Percentiles rank a stretch among this genome's conserved stretches.
Conservation (phyloP, 306 rosid species). For the Lablab purpureus region DNA sequence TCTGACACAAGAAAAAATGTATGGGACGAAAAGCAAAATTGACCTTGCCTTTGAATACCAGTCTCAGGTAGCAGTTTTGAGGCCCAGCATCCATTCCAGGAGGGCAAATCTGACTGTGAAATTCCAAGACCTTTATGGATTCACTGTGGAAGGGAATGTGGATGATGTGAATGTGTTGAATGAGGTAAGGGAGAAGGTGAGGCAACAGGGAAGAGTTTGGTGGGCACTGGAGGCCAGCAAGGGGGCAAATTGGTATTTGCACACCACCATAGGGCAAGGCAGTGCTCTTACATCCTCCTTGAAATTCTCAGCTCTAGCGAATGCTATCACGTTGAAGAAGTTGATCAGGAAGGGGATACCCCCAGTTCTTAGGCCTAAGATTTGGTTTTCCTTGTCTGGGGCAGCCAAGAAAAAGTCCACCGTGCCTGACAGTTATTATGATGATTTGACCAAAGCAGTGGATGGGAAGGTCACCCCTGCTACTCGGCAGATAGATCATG, state of each 20-base stretch:
- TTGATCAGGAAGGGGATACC: constrained; percentile 94
- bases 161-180: constrained; percentile 97
- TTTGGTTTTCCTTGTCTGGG: constrained; percentile 95
- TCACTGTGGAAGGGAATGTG: constrained; percentile 97
- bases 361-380: constrained; percentile 92
- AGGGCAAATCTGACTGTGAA: constrained; percentile 93
- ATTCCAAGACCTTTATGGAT: constrained; percentile 96
- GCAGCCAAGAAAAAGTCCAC: constrained; percentile 99
- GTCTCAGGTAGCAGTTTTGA: constrained; percentile 75
- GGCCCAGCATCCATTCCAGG: constrained; percentile 96
- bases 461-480: constrained; percentile 98
- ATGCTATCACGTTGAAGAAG: constrained; percentile 91
- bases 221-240: constrained; percentile 98
- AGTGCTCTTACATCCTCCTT: constrained; percentile 82
- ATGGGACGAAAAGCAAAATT: constrained; percentile 77
- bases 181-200: constrained; percentile 97
- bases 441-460: constrained; percentile 82
- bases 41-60: constrained; percentile 91
- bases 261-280: constrained; percentile 76
- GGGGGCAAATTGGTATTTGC: constrained; percentile 96
- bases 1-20: constrained; percentile 61
- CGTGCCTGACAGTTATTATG: constrained; percentile 94
- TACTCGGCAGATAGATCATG: constrained; percentile 97
- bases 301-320: constrained; percentile 78
- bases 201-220: constrained; percentile 95